These are phyloP conservation scores for Acanthamoeba lenticulata DNA, from an alignment of 208 protist species.

Conservation along the genomic window DNA sequence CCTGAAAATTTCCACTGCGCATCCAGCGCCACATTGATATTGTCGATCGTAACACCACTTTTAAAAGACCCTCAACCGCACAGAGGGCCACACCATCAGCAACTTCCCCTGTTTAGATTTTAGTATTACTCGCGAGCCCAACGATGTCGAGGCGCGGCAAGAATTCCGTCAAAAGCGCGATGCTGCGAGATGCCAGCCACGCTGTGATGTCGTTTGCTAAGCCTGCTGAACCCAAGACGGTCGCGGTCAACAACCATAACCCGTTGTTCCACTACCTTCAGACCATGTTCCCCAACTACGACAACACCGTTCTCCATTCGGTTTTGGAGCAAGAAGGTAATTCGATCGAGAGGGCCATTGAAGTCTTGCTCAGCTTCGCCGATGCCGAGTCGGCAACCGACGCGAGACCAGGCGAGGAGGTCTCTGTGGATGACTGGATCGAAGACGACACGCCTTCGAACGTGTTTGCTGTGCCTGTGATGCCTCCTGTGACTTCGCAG, in stretches of 20 bases:
- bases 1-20: too few relatives aligned
- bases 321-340: conserved; percentile 6
- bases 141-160: not conserved
- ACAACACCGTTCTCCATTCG: not conserved
- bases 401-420: not conserved
- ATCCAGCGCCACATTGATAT: too few relatives aligned
- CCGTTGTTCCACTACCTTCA: conserved; percentile 17
- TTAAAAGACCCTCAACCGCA: too few relatives aligned
- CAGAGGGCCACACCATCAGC: too few relatives aligned
- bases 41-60: too few relatives aligned
- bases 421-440: not conserved
- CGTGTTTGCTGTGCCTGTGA: not conserved
- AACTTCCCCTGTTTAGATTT: not conserved
- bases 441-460: not conserved
- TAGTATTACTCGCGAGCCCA: not conserved
- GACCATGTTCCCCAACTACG: conserved; percentile 42
- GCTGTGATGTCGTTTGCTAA: not conserved
- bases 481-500: not conserved
- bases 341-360: conserved; percentile 12
- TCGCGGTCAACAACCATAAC: not conserved
- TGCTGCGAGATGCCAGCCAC: not conserved
- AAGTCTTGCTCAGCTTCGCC: not conserved
- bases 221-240: not conserved
- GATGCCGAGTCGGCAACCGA: not conserved
- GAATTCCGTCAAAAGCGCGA: not conserved